These are phyloP conservation scores for Brassica hybrid DNA, from an alignment of 441 rosid genomes.

Conservation along the genomic window DNA sequence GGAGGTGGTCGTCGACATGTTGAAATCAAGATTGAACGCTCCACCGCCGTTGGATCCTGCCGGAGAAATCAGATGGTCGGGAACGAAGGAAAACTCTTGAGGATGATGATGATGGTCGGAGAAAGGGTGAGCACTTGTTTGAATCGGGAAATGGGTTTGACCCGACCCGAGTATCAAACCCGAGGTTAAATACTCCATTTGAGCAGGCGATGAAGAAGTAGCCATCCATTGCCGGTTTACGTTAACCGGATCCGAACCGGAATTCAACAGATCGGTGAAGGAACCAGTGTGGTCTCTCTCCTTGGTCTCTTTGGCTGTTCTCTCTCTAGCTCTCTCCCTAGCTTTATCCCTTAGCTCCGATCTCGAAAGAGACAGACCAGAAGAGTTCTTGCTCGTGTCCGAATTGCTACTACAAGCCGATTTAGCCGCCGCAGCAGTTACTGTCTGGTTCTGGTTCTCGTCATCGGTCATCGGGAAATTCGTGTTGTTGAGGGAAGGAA, in stretches of 20 bases:
- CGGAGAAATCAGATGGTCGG: conserved; percentile 77
- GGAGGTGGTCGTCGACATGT: conserved; percentile 60
- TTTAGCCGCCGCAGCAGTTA: conserved; percentile 51
- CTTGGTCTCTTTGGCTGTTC: conserved; percentile 70
- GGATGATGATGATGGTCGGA: conserved; percentile 43
- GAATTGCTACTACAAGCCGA: conserved; percentile 95
- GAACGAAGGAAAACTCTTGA: conserved; percentile 81
- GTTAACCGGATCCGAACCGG: conserved; percentile 47
- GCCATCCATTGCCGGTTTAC: conserved; percentile 41
- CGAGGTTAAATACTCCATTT: conserved; percentile 72
- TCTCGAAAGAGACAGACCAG: conserved; percentile 71
- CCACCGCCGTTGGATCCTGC: conserved; percentile 49
- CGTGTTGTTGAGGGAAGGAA: conserved; percentile 70
- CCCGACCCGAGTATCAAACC: conserved; percentile 62
- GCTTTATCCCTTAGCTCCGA: conserved; percentile 71
- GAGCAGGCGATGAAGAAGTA: conserved; percentile 41
- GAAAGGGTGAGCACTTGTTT: conserved; percentile 45
- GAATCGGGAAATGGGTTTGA: conserved; percentile 75
- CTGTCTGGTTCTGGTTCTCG: conserved; percentile 60
- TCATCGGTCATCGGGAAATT: conserved; percentile 55
- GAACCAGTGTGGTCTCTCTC: conserved; percentile 63
- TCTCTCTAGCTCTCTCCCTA: conserved; percentile 77
- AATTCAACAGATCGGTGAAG: conserved; percentile 79
- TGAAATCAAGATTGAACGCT: conserved; percentile 74
- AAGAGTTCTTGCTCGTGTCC: conserved; percentile 90